A percentile compares a stretch with the other conserved stretches of the same genome.
Conservation (phyloP, 805 yeast genomes). For the Clavispora vitiphila region DNA sequence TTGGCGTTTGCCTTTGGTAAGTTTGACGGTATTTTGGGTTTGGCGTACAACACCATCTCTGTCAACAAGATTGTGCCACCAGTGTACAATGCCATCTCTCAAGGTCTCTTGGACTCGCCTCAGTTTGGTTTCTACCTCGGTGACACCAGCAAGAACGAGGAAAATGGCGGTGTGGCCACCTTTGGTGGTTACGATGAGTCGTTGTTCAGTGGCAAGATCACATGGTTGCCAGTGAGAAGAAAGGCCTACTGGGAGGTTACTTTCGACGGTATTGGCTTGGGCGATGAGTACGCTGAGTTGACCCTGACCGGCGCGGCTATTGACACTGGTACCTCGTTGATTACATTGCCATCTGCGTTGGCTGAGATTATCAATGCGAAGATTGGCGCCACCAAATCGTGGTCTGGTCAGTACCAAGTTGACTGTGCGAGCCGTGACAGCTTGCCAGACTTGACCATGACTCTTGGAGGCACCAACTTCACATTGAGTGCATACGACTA, state of each 20-base stretch:
- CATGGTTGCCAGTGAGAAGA: slow-evolving; percentile 97
- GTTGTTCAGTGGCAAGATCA: slow-evolving; percentile 75
- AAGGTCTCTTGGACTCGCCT: slow-evolving; percentile 76
- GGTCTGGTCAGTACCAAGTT: slow-evolving; percentile 95
- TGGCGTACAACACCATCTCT: slow-evolving; percentile 88
- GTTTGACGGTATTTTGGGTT: slow-evolving; percentile 95
- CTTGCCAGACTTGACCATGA: slow-evolving; percentile 90
- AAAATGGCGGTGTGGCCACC: slow-evolving; percentile 85
- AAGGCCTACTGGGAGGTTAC: slow-evolving; percentile 99
- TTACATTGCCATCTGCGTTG: slow-evolving; percentile 89
- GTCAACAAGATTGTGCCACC: slow-evolving; percentile 92
- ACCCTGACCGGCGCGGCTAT: slow-evolving; percentile 90
- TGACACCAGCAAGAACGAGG: slow-evolving; percentile 58
- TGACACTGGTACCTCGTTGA: slow-evolving; percentile 96
- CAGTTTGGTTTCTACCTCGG: slow-evolving; percentile 91
- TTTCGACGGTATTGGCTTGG: slow-evolving; percentile 85
- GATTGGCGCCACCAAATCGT: slow-evolving; percentile 95
- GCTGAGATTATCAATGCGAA: slow-evolving; percentile 94
- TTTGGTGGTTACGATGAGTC: slow-evolving; percentile 89
- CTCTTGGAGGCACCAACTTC: slow-evolving; percentile 85
- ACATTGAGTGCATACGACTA: slow-evolving; percentile 87
- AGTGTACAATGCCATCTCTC: slow-evolving; percentile 77
- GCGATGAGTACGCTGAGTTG: slow-evolving; percentile 85
- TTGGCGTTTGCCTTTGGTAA: slow-evolving; percentile 97
- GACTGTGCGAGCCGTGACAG: slow-evolving; percentile 83